Conservation (phyloP, 345 rosid species). For the Cardiospermum halicacabum region DNA sequence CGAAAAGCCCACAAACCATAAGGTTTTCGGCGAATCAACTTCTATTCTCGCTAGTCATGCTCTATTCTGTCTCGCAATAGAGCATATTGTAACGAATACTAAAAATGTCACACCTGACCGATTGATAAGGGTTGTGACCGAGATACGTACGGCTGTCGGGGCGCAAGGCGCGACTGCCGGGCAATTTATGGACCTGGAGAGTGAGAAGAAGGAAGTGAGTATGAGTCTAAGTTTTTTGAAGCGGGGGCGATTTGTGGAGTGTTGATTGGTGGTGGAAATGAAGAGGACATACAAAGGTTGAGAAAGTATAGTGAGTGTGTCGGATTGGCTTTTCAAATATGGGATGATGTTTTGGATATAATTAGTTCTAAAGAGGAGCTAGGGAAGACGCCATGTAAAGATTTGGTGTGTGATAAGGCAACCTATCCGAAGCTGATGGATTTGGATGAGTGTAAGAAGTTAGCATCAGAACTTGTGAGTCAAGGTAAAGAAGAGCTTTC, state of each 20-base stretch:
- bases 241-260: slow-evolving; percentile 37
- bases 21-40: slow-evolving; percentile 42
- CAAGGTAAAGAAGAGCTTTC: slow-evolving; percentile 31
- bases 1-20: slow-evolving; percentile 58
- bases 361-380: slow-evolving; percentile 29
- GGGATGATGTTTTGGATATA: slow-evolving; percentile 32
- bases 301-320: slow-evolving; percentile 30
- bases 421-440: slow-evolving; percentile 39
- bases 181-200: slow-evolving; percentile 43
- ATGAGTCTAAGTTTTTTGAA: slow-evolving; percentile 33
- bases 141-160: slow-evolving; percentile 46
- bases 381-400: slow-evolving; percentile 40
- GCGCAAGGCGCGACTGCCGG: slow-evolving; percentile 52
- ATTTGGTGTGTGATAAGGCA: slow-evolving; percentile 30
- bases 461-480: slow-evolving; percentile 21
- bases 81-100: slow-evolving; percentile 39
- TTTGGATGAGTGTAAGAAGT: slow-evolving; percentile 24
- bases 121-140: slow-evolving; percentile 33
- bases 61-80: slow-evolving; percentile 51
- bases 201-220: slow-evolving; percentile 38
- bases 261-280: slow-evolving; percentile 30
- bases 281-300: slow-evolving; percentile 20
- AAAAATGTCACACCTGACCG: slow-evolving; percentile 24
- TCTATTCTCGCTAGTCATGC: slow-evolving; percentile 68
- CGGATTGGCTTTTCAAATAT: slow-evolving; percentile 33